Percentiles rank a stretch among this genome's conserved stretches.
Conservation (phyloP, 2,329 filamentous ascomycete species). For the Stagonosporopsis rhizophila region DNA sequence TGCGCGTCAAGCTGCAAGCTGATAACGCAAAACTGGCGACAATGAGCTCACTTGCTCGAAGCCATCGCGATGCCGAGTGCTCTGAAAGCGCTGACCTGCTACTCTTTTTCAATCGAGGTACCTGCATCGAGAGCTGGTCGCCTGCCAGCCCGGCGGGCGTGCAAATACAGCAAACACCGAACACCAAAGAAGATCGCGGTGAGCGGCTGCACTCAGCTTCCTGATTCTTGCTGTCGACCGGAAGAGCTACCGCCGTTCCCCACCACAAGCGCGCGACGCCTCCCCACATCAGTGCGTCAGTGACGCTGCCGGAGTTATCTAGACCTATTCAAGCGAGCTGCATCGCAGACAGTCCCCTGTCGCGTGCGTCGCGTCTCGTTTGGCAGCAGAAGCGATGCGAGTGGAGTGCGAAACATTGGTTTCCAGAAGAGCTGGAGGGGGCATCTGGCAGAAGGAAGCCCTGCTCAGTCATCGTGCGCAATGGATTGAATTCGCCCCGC, state of each 20-base stretch:
- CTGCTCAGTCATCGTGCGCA: constrained; percentile 22
- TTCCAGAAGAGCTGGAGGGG: constrained; percentile 24
- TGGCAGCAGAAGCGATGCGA: constrained; percentile 15
- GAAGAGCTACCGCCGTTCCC: neutral
- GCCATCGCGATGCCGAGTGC: constrained; percentile 16
- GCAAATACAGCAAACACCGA: constrained; percentile 31
- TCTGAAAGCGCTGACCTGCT: constrained; percentile 13
- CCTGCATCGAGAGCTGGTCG: constrained; percentile 20
- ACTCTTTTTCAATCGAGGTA: no score
- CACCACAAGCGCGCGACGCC: no score
- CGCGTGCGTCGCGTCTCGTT: neutral
- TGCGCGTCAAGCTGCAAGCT: constrained; percentile 19
- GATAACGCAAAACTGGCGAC: constrained; percentile 18
- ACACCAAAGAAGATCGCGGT: constrained; percentile 16
- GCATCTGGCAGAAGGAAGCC: constrained; percentile 6
- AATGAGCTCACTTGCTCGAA: constrained; percentile 28
- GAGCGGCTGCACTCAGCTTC: constrained; percentile 28
- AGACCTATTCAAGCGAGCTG: constrained; percentile 27
- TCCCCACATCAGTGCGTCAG: constrained; percentile 39
- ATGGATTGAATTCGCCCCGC: neutral
- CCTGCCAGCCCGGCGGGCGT: constrained; percentile 11
- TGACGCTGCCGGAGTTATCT: constrained; percentile 11
- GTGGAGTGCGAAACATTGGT: constrained; percentile 37
- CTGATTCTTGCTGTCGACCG: constrained; percentile 24
- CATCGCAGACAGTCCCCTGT: constrained; percentile 10